Evolutionary conservation across 2,329 filamentous ascomycete species (phyloP), one percentile per base, ranked within the genome.

Genomic region (Fusarium lateritium): DNA sequence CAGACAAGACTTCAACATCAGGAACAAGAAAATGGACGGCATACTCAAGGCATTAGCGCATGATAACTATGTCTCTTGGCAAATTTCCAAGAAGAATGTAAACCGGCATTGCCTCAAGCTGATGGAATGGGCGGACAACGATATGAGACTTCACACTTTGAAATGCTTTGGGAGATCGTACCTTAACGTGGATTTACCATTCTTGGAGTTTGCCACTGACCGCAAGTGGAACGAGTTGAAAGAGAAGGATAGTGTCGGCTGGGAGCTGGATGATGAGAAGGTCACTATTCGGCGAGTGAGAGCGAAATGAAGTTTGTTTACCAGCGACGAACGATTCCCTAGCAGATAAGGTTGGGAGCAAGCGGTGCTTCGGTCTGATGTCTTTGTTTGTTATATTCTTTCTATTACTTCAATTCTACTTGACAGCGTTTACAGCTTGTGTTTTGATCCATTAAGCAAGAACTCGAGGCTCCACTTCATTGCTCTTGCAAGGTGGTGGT

Each of bases 81-180:
- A 91, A 83, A 86, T 88, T 67, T 82, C 92, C 46, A 90, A 89
- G 80, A 84, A 85, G 67, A 86, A 84, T 57, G 93, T 96, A 31
- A 94, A 98, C 81, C 93, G 92, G 10, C 92, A 97, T 79, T 88
- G 92, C 77, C 87, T 91, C 38, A 88, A 89, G 57, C 81, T 99
- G 59, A 90, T 98, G 84, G 92, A 94, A 75, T 95, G 90, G 83
- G 92, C 93, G 10, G 92, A 93, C 71, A 87, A 89, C 24, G 85
- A 87, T n/a, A 85, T 98, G 76, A 85, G 92, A 71, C 83, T 88
- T 70, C 91, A 94, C 79, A 89, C 92, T 34, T 83, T 98, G 71
- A 97, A 97, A 82, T 96, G 94, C 77, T 87, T 98, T 56, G 94
- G 94, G 1, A 88, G 90, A 75, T 87, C 91, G 6, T 99, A 99